Base-by-base conservation (phyloP, 257 asterid species). In the Anisodus tanguticus region DNA sequence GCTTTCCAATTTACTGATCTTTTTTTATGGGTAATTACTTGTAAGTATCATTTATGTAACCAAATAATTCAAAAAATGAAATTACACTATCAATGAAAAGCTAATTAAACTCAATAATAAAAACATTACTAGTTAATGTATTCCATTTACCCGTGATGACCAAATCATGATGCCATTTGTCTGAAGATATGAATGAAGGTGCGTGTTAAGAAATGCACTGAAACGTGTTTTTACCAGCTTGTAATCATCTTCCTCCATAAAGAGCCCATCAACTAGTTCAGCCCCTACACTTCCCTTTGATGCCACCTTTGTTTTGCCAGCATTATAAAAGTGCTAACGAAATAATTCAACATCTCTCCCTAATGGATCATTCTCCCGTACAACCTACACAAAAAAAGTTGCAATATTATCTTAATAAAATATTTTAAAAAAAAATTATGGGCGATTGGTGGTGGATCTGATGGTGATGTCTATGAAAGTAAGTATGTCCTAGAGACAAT, bases 221-320 rank as follows among this genome's bases (percentile, higher is more conserved):
- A 93, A 92, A 74, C 98, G 93, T 4, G 94, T 94, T 89, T 96
- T 96, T 84, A 93, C 97, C 80, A 94, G 86, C 90, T 93, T 96
- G 83, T 96, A 96, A 71, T 96, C 97, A 8, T 74, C 88, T 26
- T 91, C 94, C 88, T 90, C 68, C 79, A 94, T 91, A 79, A 82
- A 89, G 26, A 94, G 92, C 54, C 54, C 98, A 53, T 94, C 97
- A 54, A 89, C 94, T 83, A 92, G 84, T 83, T 94, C 98, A 70
- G 98, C 97, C 12, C 99, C 99, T 17, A 86, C 84, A 17, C 91
- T 87, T 43, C 97, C 98, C 85, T 87, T 94, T 60, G 93, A 88
- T 6, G 95, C 88, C 7, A 97, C 98, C 64, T 89, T 93, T 39
- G 97, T 92, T 88, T 91, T 77, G 63, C 86, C 93, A 15, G 87